Evolutionary conservation across 805 yeast species (phyloP).

Genomic region (Saccharomyces kudriavzevii): DNA sequence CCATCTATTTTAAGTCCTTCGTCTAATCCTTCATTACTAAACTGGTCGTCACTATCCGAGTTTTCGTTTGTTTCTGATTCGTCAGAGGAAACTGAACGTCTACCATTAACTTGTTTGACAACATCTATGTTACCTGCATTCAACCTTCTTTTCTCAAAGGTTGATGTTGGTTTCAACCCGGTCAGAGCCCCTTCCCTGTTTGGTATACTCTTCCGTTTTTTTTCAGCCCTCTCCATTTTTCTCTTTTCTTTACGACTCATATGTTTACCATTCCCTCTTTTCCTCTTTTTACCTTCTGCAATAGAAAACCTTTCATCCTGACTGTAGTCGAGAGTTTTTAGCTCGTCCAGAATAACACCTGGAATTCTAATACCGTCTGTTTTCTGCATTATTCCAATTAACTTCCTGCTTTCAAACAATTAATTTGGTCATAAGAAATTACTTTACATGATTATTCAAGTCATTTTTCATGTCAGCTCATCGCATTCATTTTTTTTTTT

Average conservation of each 20-base stretch:
- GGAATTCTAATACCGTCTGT: slow-evolving; percentile 48
- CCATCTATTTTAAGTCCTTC: slow-evolving; percentile 28
- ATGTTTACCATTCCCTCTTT: slow-evolving; percentile 23
- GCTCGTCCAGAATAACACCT: slow-evolving; percentile 45
- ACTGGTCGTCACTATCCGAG: slow-evolving; percentile 4
- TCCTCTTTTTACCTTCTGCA: slow-evolving; percentile 26
- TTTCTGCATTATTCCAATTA: slow-evolving; percentile 2
- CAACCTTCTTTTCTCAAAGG: background rate
- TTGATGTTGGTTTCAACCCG: background rate
- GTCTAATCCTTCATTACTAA: background rate
- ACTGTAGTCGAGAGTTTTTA: slow-evolving; percentile 38
- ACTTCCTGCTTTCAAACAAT: slow-evolving; percentile 1
- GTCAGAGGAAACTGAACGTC: background rate
- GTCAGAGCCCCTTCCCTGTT: background rate
- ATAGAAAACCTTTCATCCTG: slow-evolving; percentile 33
- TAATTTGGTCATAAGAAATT: background rate
- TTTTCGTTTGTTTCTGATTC: background rate
- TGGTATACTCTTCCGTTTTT: slow-evolving; percentile 25
- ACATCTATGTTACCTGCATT: background rate
- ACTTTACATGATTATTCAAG: background rate
- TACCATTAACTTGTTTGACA: background rate
- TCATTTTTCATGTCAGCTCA: slow-evolving; percentile 2
- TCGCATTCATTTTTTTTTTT: slow-evolving; percentile 8
- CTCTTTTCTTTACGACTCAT: slow-evolving; percentile 37
- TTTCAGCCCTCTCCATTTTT: slow-evolving; percentile 33